A percentile compares a stretch with the other conserved stretches of the same genome.
Conservation (phyloP, 371 early-diverging fungal species). For the Syncephalastrum monosporum region DNA sequence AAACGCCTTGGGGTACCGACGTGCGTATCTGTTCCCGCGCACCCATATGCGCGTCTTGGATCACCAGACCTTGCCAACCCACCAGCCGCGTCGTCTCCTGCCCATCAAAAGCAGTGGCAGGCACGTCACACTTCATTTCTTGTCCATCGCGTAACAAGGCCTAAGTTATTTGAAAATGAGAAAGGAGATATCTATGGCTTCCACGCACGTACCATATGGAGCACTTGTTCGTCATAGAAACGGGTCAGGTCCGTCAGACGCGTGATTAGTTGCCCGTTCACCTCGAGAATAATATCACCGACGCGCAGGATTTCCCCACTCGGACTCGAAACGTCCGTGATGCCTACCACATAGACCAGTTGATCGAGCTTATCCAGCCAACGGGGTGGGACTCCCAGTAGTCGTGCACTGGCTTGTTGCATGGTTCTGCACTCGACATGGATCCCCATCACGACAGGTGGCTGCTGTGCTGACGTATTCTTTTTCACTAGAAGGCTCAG, state of each 20-base stretch:
- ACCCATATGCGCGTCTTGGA: slow-evolving; percentile 80
- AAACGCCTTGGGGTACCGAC: slow-evolving; percentile 66
- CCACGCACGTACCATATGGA: slow-evolving; percentile 43
- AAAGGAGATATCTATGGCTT: not conserved
- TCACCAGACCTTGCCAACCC: slow-evolving; percentile 84
- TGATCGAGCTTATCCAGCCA: slow-evolving; percentile 76
- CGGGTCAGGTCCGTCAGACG: slow-evolving; percentile 67
- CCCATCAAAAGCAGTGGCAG: slow-evolving; percentile 53
- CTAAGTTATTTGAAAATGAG: slow-evolving; percentile 11
- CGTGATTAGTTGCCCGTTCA: slow-evolving; percentile 69
- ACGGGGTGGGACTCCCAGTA: slow-evolving; percentile 74
- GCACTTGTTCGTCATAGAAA: slow-evolving; percentile 25
- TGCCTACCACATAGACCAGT: slow-evolving; percentile 69
- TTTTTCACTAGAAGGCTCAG: slow-evolving; percentile 36
- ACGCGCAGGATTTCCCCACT: slow-evolving; percentile 66
- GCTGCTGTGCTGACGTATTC: slow-evolving; percentile 11
- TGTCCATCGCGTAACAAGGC: slow-evolving; percentile 61
- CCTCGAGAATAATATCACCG: slow-evolving; percentile 85
- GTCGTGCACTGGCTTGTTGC: slow-evolving; percentile 76
- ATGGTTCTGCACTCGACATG: slow-evolving; percentile 80
- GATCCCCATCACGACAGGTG: slow-evolving; percentile 51
- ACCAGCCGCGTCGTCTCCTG: slow-evolving; percentile 64
- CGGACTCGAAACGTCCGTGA: slow-evolving; percentile 51
- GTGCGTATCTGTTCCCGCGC: slow-evolving; percentile 77
- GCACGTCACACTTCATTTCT: slow-evolving; percentile 47